Evolutionary conservation across 2,329 filamentous ascomycete species (phyloP).

Genomic region (Dothideomycetes sp.): DNA sequence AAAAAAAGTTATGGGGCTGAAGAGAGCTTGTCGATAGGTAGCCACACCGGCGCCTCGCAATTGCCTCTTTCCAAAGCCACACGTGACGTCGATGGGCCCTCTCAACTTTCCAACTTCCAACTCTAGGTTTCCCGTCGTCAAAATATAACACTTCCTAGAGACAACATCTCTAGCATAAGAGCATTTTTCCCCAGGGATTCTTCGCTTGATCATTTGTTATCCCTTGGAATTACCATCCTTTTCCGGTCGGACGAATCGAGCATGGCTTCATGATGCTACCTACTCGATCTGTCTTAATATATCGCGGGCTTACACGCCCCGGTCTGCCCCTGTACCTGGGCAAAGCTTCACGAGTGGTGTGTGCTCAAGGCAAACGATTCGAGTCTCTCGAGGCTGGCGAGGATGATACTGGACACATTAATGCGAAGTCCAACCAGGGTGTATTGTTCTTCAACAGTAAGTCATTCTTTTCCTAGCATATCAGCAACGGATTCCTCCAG

Average conservation of each 20-base stretch:
- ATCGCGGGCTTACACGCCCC: constrained; percentile 9
- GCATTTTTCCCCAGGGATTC: too few species aligned
- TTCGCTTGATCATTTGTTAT: background rate
- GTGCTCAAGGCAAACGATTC: constrained; percentile 18
- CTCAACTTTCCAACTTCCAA: constrained; percentile 3
- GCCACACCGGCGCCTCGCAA: too few species aligned
- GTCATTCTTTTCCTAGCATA: constrained; percentile 22
- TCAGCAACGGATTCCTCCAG: too few species aligned
- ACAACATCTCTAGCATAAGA: too few species aligned
- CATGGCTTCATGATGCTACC: constrained; percentile 9
- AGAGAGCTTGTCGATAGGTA: too few species aligned
- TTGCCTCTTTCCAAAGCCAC: constrained; percentile 6
- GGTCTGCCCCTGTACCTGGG: too few species aligned
- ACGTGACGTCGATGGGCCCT: constrained; percentile 10
- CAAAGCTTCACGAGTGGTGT: constrained; percentile 6
- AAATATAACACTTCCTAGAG: too few species aligned
- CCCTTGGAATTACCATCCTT: too few species aligned
- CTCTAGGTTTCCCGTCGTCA: constrained; percentile 3
- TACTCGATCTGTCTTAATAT: constrained; percentile 6
- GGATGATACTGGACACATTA: constrained; percentile 71
- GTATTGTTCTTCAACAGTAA: constrained; percentile 85
- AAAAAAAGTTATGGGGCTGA: constrained; percentile 4
- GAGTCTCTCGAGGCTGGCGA: constrained; percentile 42
- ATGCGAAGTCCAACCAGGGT: constrained; percentile 64
- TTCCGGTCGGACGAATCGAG: background rate